These are phyloP conservation scores for Venturia effusa DNA, from an alignment of 2,329 filamentous ascomycete genomes.

Conservation along the genomic window DNA sequence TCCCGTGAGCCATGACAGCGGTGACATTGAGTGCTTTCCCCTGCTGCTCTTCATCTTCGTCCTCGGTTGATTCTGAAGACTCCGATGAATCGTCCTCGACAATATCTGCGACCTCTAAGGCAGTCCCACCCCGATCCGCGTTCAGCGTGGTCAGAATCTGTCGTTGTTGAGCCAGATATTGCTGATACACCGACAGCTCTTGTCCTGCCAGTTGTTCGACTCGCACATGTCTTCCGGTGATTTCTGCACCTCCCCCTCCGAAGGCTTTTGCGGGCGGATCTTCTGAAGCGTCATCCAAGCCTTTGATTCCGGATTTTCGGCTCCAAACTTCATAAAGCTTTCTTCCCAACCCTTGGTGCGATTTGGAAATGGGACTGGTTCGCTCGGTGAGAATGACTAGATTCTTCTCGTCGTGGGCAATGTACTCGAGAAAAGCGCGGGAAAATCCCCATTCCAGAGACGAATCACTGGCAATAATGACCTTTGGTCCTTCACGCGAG, in stretches of 20 bases:
- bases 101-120: constrained; percentile 60
- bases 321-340: constrained; percentile 57
- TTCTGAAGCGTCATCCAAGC: constrained; percentile 49
- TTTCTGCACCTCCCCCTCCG: constrained; percentile 46
- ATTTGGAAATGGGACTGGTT: constrained; percentile 32
- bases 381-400: constrained; percentile 80
- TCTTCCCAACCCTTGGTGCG: constrained; percentile 50
- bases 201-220: constrained; percentile 59
- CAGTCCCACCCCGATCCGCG: constrained; percentile 49
- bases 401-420: constrained; percentile 70
- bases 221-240: constrained; percentile 26
- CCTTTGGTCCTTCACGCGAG: constrained; percentile 44
- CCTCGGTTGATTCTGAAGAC: constrained; percentile 55
- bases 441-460: constrained; percentile 95
- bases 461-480: constrained; percentile 84
- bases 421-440: constrained; percentile 60
- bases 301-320: constrained; percentile 15
- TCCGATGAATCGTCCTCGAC: constrained; percentile 78
- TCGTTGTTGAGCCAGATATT: constrained; percentile 80
- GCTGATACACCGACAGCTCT: constrained; percentile 75
- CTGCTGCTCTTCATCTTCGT: constrained; percentile 81
- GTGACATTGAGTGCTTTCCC: constrained; percentile 86
- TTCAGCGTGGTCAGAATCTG: constrained; percentile 79
- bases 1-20: constrained; percentile 70
- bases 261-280: constrained; percentile 44